Evolutionary conservation across 208 protist species (phyloP).

Genomic region (Leishmania amazonensis): DNA sequence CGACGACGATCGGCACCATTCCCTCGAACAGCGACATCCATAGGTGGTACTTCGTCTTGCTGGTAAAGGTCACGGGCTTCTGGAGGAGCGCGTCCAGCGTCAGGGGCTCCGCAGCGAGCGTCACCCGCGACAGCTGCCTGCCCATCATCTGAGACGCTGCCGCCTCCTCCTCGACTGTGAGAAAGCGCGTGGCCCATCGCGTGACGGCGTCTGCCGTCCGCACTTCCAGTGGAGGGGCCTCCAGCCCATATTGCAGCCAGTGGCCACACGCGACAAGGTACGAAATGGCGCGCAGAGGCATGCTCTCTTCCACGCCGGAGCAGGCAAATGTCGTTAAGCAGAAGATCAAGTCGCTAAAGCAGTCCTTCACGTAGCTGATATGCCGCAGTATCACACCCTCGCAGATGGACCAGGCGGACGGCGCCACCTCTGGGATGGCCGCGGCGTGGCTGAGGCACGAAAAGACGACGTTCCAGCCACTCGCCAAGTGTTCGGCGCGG

Average conservation of each 20-base stretch:
- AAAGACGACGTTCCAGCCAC: constrained; percentile 86
- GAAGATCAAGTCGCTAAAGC: constrained; percentile 84
- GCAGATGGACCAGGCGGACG: constrained; percentile 64
- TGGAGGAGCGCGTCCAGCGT: constrained; percentile 42
- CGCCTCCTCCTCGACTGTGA: constrained; percentile 49
- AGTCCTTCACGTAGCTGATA: constrained; percentile 70
- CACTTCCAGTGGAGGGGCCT: constrained; percentile 58
- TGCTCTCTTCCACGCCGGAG: constrained; percentile 44
- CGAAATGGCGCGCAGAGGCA: constrained; percentile 68
- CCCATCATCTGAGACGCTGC: constrained; percentile 27
- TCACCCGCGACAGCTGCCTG: constrained; percentile 46
- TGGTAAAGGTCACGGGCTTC: constrained; percentile 49
- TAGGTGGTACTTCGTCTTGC: constrained; percentile 74
- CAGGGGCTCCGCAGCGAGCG: constrained; percentile 52
- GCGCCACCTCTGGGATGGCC: constrained; percentile 75
- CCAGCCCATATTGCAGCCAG: constrained; percentile 86
- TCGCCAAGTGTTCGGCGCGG: constrained; percentile 69
- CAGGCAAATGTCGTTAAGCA: constrained; percentile 87
- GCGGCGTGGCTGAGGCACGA: constrained; percentile 80
- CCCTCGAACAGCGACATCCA: constrained; percentile 87
- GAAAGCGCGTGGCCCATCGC: constrained; percentile 63
- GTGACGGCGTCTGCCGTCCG: constrained; percentile 41
- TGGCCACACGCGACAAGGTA: constrained; percentile 77
- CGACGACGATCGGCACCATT: constrained; percentile 70
- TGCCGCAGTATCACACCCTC: constrained; percentile 64